These are phyloP conservation scores for Taphrina flavorubra DNA, from an alignment of 1,139 yeast genomes.

Conservation along the genomic window DNA sequence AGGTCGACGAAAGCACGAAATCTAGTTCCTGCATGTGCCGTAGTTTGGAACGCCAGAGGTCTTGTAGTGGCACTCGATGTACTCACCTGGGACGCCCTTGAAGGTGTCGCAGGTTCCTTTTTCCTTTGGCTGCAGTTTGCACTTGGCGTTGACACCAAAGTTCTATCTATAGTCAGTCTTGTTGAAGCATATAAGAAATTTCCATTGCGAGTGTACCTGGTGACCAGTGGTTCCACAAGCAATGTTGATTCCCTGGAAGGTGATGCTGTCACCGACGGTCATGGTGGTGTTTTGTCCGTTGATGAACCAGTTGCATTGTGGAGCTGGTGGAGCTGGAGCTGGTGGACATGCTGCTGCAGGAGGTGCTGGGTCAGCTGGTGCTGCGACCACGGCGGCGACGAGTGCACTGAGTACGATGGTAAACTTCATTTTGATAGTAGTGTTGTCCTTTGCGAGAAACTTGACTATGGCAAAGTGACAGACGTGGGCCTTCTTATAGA, in stretches of 20 bases:
- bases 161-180: constrained; percentile 4
- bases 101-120: constrained; percentile 1
- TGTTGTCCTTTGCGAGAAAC: neutral
- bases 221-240: constrained; percentile 20
- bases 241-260: constrained; percentile 7
- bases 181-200: neutral
- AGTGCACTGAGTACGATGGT: constrained; percentile 13
- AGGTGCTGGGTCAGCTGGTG: constrained; percentile 3
- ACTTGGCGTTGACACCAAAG: constrained; percentile 19
- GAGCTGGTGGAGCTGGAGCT: neutral
- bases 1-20: neutral
- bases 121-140: constrained; percentile 7
- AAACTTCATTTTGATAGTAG: neutral
- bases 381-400: constrained; percentile 11
- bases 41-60: neutral
- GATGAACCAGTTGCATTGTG: constrained; percentile 5
- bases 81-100: neutral
- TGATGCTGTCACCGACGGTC: constrained; percentile 3
- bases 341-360: constrained; percentile 4
- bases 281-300: neutral
- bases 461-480: no score
- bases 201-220: neutral
- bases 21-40: neutral
- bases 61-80: constrained; percentile 11
- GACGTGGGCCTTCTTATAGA: neutral